Evolutionary conservation across 768 basidiomycete genomes (phyloP), one percentile per base, ranked within the genome.

Genomic region (Pisolithus microcarpus): DNA sequence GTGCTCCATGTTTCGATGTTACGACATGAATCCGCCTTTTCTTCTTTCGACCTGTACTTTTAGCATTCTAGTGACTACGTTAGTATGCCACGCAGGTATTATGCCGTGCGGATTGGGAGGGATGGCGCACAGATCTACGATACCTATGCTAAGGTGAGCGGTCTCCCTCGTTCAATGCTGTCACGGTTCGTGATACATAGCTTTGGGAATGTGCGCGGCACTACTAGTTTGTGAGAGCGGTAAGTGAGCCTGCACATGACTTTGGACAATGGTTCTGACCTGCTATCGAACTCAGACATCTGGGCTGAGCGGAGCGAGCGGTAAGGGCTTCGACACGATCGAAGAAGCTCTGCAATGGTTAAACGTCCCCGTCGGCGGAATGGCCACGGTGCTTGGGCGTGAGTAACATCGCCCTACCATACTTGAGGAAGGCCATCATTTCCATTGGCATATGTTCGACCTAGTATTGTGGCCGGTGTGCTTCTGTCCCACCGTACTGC

Each of bases 61-160:
- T 38, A 26, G 13, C 9, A 15, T 19, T 21, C 5, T 26, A 40
- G n/a, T 49, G 31, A 28, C 26, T 30, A 7, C 4, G 63, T 64
- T 59, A 44, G 10, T 23, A 43, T 45, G 38, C 39, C 28, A 48
- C 61, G 57, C 50, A 61, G 59, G 19, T 71, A 66, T 50, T 70
- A 70, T 51, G 69, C 70, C 5, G 69, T 70, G 24, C 66, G 61
- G 37, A 60, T 64, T 46, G 69, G 69, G 26, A 61, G 70, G 9
- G 56, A 62, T 21, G 69, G 69, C 43, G 54, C 69, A 3, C 60
- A 58, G 11, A 55, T 70, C 38, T 71, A 71, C 38, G 58, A 66
- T 28, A 61, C 42, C 30, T 62, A 58, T 46, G 8, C 43, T 8
- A 59, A 65, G 50, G 69, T 70, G 51, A 48, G 69, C 43, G 38